Percentiles rank a stretch among this genome's conserved stretches.
Conservation (phyloP, 208 protist species). For the Crithidia thermophila region DNA sequence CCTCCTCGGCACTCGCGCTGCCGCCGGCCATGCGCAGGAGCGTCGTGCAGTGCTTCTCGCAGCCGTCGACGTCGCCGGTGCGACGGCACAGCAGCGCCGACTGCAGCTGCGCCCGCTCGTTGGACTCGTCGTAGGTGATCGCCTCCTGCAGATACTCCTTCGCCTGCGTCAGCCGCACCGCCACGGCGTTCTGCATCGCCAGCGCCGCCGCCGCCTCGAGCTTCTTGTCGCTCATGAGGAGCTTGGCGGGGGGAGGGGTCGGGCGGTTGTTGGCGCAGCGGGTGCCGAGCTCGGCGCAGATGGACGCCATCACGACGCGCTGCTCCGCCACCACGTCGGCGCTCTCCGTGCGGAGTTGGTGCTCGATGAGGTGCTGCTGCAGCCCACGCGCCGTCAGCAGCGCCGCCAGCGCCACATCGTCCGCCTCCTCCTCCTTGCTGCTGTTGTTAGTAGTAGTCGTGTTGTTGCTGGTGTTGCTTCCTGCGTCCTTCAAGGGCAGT, state of each 20-base stretch:
- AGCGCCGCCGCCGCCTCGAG: slow-evolving; percentile 29
- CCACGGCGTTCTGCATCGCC: slow-evolving; percentile 15
- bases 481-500: slow-evolving; percentile 4
- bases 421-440: slow-evolving; percentile 9
- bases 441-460: background rate
- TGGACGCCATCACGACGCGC: slow-evolving; percentile 65
- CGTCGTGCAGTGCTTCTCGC: slow-evolving; percentile 87
- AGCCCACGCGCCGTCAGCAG: slow-evolving; percentile 69
- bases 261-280: slow-evolving; percentile 37
- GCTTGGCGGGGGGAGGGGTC: slow-evolving; percentile 10
- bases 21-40: slow-evolving; percentile 77
- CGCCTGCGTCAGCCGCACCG: slow-evolving; percentile 50
- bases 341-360: slow-evolving; percentile 76
- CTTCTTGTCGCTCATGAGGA: slow-evolving; percentile 27
- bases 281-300: slow-evolving; percentile 80
- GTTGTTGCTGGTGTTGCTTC: background rate
- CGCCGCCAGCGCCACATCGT: slow-evolving; percentile 47
- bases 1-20: slow-evolving; percentile 85
- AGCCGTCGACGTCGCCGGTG: slow-evolving; percentile 79
- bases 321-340: slow-evolving; percentile 85
- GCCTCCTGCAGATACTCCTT: slow-evolving; percentile 85
- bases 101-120: slow-evolving; percentile 75
- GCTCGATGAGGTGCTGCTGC: slow-evolving; percentile 74
- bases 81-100: slow-evolving; percentile 83
- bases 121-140: slow-evolving; percentile 82